phyloP scores from a whole-genome alignment of 306 rosid genomes.

The Potentilla sterilis region DNA sequence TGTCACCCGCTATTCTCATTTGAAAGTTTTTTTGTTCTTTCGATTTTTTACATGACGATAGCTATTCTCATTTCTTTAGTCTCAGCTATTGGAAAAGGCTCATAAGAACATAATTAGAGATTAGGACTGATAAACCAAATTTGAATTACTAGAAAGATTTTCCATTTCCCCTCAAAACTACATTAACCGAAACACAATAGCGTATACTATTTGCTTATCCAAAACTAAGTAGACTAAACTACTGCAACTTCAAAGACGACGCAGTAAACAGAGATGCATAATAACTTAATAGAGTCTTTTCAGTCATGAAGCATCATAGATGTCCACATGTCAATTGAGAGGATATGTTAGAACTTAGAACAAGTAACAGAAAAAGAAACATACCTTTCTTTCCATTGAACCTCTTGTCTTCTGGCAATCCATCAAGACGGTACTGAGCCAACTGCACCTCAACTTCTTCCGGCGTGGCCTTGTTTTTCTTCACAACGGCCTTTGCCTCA shows the following conservation, averaged over 20 bases:
- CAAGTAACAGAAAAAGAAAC: slow-evolving; percentile 2
- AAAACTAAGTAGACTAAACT: neutral
- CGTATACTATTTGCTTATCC: neutral
- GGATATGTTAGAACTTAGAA: neutral
- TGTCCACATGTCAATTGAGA: neutral
- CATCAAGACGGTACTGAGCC: slow-evolving; percentile 70
- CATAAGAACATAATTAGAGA: neutral
- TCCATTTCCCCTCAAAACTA: neutral
- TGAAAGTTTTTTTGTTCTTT: neutral
- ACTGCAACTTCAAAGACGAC: neutral
- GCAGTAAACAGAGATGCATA: slow-evolving; percentile 5
- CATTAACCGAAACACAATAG: neutral
- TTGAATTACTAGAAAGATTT: neutral
- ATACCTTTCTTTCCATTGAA: slow-evolving; percentile 90
- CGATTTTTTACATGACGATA: neutral
- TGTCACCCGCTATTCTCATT: neutral
- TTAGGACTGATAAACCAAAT: neutral
- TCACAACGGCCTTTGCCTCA: slow-evolving; percentile 92
- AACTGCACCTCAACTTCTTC: slow-evolving; percentile 90
- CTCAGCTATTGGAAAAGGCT: neutral
- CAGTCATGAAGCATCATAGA: neutral
- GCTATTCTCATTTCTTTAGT: neutral
- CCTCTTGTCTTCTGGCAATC: slow-evolving; percentile 79
- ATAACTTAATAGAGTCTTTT: neutral
- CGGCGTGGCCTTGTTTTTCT: slow-evolving; percentile 93